phyloP scores from a whole-genome alignment of 805 yeast species.

The Starmerella tilneyi region DNA sequence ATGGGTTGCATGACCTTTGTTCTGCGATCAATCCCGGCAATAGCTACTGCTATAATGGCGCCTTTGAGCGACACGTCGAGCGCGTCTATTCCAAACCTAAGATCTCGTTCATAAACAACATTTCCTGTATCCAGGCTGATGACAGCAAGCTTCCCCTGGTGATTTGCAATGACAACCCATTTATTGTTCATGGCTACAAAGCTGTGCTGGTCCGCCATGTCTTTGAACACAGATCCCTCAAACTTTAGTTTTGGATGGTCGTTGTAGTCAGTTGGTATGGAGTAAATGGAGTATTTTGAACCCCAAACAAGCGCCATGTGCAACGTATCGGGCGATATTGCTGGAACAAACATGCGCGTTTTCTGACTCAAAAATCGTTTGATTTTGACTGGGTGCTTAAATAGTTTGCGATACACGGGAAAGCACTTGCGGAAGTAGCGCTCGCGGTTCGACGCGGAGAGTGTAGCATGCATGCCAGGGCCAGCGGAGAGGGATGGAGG shows the following conservation, averaged over 20 bases:
- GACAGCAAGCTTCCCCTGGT: conserved; percentile 60
- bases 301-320: conserved; percentile 57
- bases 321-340: conserved; percentile 54
- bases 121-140: conserved; percentile 52
- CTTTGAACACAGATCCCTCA: conserved; percentile 61
- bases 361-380: conserved; percentile 41
- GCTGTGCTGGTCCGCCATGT: conserved; percentile 9
- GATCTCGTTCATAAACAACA: conserved; percentile 56
- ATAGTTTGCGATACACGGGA: conserved; percentile 63
- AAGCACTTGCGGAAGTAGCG: conserved; percentile 63
- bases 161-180: conserved; percentile 57
- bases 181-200: conserved; percentile 41
- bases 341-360: conserved; percentile 40
- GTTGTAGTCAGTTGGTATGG: conserved; percentile 39
- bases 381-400: conserved; percentile 45
- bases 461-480: neutral
- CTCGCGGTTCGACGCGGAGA: conserved; percentile 5
- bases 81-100: conserved; percentile 70
- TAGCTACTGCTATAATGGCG: conserved; percentile 61
- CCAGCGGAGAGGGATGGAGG: conserved; percentile 2
- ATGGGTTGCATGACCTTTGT: conserved; percentile 45
- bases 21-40: conserved; percentile 27
- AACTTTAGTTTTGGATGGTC: conserved; percentile 48
- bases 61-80: conserved; percentile 60
- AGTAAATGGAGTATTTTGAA: conserved; percentile 63